Percentiles rank a stretch among this genome's conserved stretches.
Evolutionary conservation across 495 filamentous ascomycete species (phyloP).

Genomic region (Trichoderma parareesei): DNA sequence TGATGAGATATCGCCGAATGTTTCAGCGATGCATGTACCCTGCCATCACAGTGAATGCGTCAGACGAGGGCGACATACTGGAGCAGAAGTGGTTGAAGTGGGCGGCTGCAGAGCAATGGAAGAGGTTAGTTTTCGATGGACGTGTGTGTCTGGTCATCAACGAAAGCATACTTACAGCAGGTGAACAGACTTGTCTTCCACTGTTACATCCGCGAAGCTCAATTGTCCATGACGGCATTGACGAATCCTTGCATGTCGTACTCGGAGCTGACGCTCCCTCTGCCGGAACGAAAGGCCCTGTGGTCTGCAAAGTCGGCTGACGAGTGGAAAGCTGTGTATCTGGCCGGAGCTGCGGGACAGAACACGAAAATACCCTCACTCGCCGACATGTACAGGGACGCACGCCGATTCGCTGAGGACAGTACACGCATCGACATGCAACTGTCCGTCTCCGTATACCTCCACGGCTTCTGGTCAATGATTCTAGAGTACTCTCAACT

Average conservation of each 20-base stretch:
- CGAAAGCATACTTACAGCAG: not conserved
- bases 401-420: conserved; percentile 33
- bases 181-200: conserved; percentile 46
- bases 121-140: conserved; percentile 29
- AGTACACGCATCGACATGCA: conserved; percentile 42
- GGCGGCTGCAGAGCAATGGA: conserved; percentile 48
- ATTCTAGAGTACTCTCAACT: conserved; percentile 54
- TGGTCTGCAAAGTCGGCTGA: conserved; percentile 49
- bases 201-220: conserved; percentile 48
- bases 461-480: conserved; percentile 51
- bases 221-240: conserved; percentile 49
- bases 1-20: conserved; percentile 36
- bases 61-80: conserved; percentile 39
- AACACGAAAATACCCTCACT: conserved; percentile 37
- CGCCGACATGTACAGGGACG: conserved; percentile 44
- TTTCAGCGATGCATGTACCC: conserved; percentile 43
- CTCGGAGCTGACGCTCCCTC: conserved; percentile 51
- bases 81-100: conserved; percentile 53
- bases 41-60: conserved; percentile 30
- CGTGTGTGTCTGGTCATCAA: not conserved
- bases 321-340: conserved; percentile 49
- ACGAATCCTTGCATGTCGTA: conserved; percentile 54
- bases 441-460: conserved; percentile 40
- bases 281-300: conserved; percentile 45
- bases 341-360: conserved; percentile 21